phyloP scores from a whole-genome alignment of 768 basidiomycete genomes.

The Panaeolus cyanescens region DNA sequence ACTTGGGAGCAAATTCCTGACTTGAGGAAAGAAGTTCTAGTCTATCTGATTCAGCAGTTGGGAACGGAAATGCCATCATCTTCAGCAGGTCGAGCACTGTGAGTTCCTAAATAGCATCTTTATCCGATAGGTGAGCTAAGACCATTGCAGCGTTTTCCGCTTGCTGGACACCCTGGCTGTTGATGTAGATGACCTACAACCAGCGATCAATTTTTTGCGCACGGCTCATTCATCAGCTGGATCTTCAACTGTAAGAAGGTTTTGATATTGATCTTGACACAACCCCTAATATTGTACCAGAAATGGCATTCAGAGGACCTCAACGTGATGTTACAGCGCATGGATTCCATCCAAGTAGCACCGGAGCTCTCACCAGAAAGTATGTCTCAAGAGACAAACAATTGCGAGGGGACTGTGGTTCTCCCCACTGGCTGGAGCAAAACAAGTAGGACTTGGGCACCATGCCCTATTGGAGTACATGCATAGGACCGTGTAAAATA shows the following conservation, averaged over 20 bases:
- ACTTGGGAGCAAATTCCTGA: constrained; percentile 34
- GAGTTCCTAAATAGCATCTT: not conserved
- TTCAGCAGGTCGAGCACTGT: not conserved
- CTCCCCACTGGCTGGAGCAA: constrained; percentile 52
- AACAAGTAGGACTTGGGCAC: constrained; percentile 50
- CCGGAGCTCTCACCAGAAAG: not conserved
- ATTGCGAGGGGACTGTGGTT: not conserved
- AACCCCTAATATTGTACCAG: constrained; percentile 26
- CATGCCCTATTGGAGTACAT: constrained; percentile 67
- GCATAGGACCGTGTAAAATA: not conserved
- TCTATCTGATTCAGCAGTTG: constrained; percentile 35
- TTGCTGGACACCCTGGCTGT: constrained; percentile 14
- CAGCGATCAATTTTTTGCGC: constrained; percentile 4
- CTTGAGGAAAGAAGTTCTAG: constrained; percentile 46
- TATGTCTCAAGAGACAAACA: not conserved
- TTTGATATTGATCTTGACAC: not conserved
- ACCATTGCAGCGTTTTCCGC: constrained; percentile 8
- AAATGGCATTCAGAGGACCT: constrained; percentile 55
- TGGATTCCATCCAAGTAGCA: constrained; percentile 27
- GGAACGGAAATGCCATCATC: not conserved
- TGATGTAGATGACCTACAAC: constrained; percentile 16
- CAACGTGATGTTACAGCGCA: constrained; percentile 55
- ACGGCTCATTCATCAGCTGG: not conserved
- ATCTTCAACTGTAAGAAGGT: not conserved
- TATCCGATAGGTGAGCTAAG: not conserved